Conservation (phyloP, 2,329 filamentous ascomycete genomes). For the Exutisphaerella laricina region DNA sequence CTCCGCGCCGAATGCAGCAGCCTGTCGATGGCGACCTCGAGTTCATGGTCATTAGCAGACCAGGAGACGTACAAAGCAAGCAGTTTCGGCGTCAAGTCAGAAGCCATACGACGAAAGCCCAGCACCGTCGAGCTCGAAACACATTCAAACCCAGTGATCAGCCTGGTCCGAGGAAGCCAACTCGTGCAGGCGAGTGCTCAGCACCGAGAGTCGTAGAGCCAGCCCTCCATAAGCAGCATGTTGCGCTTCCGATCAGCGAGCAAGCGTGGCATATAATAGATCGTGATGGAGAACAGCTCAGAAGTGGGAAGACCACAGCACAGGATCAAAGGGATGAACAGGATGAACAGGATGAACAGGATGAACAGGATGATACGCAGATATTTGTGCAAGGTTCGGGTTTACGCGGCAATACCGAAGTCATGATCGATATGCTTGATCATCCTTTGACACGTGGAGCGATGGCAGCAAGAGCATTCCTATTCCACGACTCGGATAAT, state of each 20-base stretch:
- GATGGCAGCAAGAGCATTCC: conserved; percentile 7
- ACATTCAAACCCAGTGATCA: too few species aligned
- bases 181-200: background rate
- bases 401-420: background rate
- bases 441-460: conserved; percentile 5
- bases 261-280: background rate
- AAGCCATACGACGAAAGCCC: background rate
- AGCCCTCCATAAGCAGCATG: background rate
- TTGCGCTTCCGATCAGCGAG: background rate
- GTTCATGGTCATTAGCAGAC: background rate
- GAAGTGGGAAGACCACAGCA: background rate
- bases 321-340: background rate
- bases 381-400: background rate
- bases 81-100: background rate
- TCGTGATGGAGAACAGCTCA: background rate
- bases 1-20: background rate
- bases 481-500: conserved; percentile 10
- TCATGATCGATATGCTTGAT: background rate
- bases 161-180: too few species aligned
- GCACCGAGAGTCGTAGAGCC: background rate
- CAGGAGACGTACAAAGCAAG: background rate
- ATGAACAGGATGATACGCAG: background rate
- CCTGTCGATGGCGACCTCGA: background rate
- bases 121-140: background rate
- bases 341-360: background rate